Evolutionary conservation across 116 monocot genomes (phyloP).

Genomic region (Phalaenopsis hybrid): DNA sequence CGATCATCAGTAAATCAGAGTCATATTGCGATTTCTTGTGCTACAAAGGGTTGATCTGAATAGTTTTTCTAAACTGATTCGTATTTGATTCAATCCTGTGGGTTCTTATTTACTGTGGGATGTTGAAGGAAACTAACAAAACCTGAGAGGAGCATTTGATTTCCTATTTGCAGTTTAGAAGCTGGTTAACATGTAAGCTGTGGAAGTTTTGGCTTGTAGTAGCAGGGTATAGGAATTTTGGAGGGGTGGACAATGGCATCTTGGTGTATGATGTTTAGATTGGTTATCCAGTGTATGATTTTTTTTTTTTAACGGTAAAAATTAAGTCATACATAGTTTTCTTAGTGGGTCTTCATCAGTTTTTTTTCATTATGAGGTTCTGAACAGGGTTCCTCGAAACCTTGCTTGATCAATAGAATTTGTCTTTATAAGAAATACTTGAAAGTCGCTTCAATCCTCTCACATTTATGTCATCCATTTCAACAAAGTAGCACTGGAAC

Average conservation of each 20-base stretch:
- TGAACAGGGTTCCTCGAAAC: neutral
- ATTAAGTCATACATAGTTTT: neutral
- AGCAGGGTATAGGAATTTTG: neutral
- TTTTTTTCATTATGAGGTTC: neutral
- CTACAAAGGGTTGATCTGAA: neutral
- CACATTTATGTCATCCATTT: neutral
- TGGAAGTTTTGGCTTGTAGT: neutral
- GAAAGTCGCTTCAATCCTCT: neutral
- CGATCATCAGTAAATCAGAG: neutral
- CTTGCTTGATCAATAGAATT: neutral
- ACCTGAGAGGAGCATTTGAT: neutral
- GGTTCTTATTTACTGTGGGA: neutral
- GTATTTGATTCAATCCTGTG: neutral
- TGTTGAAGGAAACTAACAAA: neutral
- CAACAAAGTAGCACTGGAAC: neutral
- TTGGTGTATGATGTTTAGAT: neutral
- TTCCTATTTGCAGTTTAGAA: neutral
- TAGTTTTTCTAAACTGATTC: neutral
- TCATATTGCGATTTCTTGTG: neutral
- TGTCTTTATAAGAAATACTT: neutral
- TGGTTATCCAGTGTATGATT: neutral
- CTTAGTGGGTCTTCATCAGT: neutral
- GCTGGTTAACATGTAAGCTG: neutral
- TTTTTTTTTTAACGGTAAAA: neutral
- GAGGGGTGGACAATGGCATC: neutral